phyloP scores from a whole-genome alignment of 2,329 filamentous ascomycete species.

The Tolypocladium endophyticum region DNA sequence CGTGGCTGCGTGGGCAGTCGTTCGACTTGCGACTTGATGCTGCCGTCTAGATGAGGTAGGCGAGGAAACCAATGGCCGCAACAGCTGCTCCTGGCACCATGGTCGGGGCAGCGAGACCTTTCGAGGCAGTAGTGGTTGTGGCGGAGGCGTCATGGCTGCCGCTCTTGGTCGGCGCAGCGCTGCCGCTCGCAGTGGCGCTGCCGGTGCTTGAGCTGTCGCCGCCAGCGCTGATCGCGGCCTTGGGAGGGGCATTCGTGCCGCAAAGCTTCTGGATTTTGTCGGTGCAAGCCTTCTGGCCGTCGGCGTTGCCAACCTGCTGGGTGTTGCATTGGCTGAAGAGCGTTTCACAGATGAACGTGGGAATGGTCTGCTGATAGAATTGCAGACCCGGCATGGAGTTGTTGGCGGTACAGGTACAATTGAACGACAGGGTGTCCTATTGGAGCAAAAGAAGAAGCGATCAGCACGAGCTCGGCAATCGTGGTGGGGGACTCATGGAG shows the following conservation, averaged over 20 bases:
- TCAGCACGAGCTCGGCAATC: slow-evolving; percentile 1
- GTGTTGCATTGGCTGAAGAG: slow-evolving; percentile 38
- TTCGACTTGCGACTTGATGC: neutral
- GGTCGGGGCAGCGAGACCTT: slow-evolving; percentile 26
- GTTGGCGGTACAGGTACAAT: slow-evolving; percentile 38
- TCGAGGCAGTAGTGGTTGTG: slow-evolving; percentile 13
- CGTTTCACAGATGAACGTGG: slow-evolving; percentile 39
- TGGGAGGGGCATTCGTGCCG: slow-evolving; percentile 24
- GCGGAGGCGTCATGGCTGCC: slow-evolving; percentile 19
- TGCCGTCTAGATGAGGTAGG: slow-evolving; percentile 35
- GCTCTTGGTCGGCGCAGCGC: slow-evolving; percentile 10
- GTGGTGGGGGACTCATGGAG: neutral
- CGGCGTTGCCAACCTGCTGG: slow-evolving; percentile 27
- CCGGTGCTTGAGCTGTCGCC: slow-evolving; percentile 12
- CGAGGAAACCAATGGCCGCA: slow-evolving; percentile 40
- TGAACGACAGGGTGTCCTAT: slow-evolving; percentile 31
- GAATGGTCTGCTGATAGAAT: slow-evolving; percentile 42
- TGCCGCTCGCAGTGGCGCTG: slow-evolving; percentile 16
- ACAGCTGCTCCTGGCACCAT: slow-evolving; percentile 32
- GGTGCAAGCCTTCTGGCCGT: slow-evolving; percentile 37
- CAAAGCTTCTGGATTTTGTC: slow-evolving; percentile 36
- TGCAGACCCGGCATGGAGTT: slow-evolving; percentile 38
- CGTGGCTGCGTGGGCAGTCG: slow-evolving; percentile 4
- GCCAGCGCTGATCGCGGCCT: slow-evolving; percentile 16
- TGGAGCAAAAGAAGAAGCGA: neutral